A percentile compares a stretch with the other conserved stretches of the same genome.
Evolutionary conservation across 345 rosid species (phyloP).

Genomic region (Citrus reticulata): DNA sequence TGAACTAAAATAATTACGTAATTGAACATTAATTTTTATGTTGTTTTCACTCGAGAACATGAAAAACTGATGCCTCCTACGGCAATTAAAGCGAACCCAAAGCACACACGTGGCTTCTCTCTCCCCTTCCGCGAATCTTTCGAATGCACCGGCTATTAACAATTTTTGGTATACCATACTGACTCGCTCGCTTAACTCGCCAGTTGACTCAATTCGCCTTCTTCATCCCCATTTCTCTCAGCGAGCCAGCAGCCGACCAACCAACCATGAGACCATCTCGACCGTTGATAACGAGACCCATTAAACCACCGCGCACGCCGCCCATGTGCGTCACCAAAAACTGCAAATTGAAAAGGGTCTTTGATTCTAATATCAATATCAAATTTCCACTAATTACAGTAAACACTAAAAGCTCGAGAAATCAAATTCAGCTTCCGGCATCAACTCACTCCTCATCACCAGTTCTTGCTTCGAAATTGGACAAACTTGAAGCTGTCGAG

Average conservation of each 20-base stretch:
- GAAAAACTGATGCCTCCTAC: neutral
- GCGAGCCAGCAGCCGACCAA: neutral
- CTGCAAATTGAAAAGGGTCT: constrained; percentile 2
- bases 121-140: neutral
- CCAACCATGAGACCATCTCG: constrained; percentile 15
- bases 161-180: neutral
- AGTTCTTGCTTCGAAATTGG: constrained; percentile 19
- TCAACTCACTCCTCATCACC: constrained; percentile 25
- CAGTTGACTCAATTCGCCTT: neutral
- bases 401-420: neutral
- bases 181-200: neutral
- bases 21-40: neutral
- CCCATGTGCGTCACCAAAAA: neutral
- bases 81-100: neutral
- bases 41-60: too few species aligned
- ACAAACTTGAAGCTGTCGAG: constrained; percentile 38
- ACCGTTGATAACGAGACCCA: constrained; percentile 5
- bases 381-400: constrained; percentile 13
- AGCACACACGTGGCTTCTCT: neutral
- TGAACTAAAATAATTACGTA: neutral
- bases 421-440: constrained; percentile 10
- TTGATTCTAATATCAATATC: neutral
- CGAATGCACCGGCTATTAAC: neutral
- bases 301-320: neutral
- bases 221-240: neutral